Evolutionary conservation across 345 rosid species (phyloP).

Genomic region (Clarkia xantiana): DNA sequence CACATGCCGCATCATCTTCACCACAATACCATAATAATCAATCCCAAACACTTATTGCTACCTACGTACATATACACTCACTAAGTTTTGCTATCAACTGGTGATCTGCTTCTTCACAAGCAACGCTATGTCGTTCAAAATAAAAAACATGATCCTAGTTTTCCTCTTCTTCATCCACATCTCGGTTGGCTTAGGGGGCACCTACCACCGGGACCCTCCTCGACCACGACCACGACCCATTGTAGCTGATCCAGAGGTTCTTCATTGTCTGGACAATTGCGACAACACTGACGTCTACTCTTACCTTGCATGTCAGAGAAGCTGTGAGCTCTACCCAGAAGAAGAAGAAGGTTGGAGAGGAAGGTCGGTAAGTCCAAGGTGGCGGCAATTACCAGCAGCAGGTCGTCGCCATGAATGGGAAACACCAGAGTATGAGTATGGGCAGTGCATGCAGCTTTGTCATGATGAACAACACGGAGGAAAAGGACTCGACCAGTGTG

Average conservation of each 20-base stretch:
- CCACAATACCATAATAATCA: not conserved
- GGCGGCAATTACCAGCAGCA: no score
- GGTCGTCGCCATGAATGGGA: not conserved
- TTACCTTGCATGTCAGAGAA: constrained; percentile 9
- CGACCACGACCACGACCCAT: not conserved
- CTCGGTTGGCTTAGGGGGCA: not conserved
- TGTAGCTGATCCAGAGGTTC: constrained; percentile 4
- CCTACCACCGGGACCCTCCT: not conserved
- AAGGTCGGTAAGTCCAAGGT: constrained; percentile 2
- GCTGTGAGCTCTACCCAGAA: constrained; percentile 6
- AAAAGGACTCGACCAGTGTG: constrained; percentile 7
- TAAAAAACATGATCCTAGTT: no score
- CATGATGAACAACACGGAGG: not conserved
- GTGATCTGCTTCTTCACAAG: not conserved
- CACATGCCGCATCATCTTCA: not conserved
- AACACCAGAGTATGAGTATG: constrained; percentile 13
- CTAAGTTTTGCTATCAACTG: not conserved
- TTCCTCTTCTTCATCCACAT: not conserved
- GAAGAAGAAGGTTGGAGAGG: constrained; percentile 2
- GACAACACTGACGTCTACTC: constrained; percentile 5
- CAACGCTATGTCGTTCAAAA: not conserved
- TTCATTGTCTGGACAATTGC: constrained; percentile 11
- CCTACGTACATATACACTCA: not conserved
- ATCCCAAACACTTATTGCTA: not conserved
- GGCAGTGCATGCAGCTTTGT: constrained; percentile 21